Evolutionary conservation across 495 filamentous ascomycete species (phyloP), one percentile per base, ranked within the genome.

Genomic region (Lasiosphaeriaceae sp.): DNA sequence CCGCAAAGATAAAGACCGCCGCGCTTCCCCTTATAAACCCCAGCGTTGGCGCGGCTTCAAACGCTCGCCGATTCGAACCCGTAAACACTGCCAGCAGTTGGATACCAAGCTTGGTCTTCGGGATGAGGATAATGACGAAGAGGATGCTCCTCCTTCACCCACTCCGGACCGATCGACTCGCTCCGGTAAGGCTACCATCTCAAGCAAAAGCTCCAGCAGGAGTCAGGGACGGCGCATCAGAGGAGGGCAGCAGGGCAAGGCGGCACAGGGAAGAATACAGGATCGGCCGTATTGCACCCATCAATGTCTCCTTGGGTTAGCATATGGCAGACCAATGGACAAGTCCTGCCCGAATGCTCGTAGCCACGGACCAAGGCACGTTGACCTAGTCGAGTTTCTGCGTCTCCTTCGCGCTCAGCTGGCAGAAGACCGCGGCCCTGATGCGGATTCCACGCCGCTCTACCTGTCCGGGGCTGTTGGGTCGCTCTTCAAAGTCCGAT

Each of bases 201-300:
- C 53, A 48, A 39, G 48, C 31, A 52, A 26, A 31, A 16, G 48
- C 24, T 60, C 58, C 20, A 35, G 58, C 44, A 24, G 45, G n/a
- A 47, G 37, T 49, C 51, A 29, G 24, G 57, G 47, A 11, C 58
- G 53, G 53, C 57, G 23, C 54, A 62, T 52, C 39, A 66, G 62
- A 66, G 66, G 62, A 51, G 56, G 46, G 34, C 39, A 54, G 46
- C 56, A 53, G 54, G 52, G 43, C 31, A 47, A 22, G 26, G 35
- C 44, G 37, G 46, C 17, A 22, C 52, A 43, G 9, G 49, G 50
- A 29, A 50, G 26, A 29, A 67, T 75, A 54, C 44, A 59, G 46
- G 62, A 65, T 56, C 66, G 65, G 56, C 62, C 67, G 52, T 79
- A 71, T 61, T 80, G 72, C 65, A 74, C 73, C 11, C 75, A 79